A percentile compares a stretch with the other conserved stretches of the same genome.
phyloP scores from a whole-genome alignment of 208 protist species.

The Trypanosoma brucei region DNA sequence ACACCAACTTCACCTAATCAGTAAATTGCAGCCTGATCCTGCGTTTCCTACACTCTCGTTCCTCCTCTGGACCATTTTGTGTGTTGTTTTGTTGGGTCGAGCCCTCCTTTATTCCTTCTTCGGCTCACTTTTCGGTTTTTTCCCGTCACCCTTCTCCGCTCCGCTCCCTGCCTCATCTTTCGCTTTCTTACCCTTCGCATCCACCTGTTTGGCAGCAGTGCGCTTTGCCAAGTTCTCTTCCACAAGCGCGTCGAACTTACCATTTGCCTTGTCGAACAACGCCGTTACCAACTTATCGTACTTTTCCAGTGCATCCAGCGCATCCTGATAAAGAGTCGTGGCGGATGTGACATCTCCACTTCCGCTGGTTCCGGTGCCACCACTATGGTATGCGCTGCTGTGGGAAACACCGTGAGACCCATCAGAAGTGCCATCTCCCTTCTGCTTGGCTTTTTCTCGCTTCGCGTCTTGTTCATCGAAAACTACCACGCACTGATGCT shows the following conservation, averaged over 20 bases:
- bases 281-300: slow-evolving; percentile 84
- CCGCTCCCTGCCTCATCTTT: slow-evolving; percentile 19
- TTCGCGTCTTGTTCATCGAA: slow-evolving; percentile 77
- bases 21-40: too few relatives aligned
- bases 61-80: neutral
- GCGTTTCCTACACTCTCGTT: too few relatives aligned
- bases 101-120: neutral
- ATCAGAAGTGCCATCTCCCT: slow-evolving; percentile 25
- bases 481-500: slow-evolving; percentile 89
- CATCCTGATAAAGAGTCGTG: slow-evolving; percentile 76
- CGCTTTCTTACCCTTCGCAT: slow-evolving; percentile 21
- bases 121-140: neutral
- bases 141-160: slow-evolving; percentile 7
- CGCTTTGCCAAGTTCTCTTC: slow-evolving; percentile 75
- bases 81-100: neutral
- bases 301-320: slow-evolving; percentile 54
- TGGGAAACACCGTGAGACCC: neutral
- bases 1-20: too few relatives aligned
- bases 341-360: neutral
- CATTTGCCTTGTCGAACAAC: slow-evolving; percentile 82
- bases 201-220: slow-evolving; percentile 11
- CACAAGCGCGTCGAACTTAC: slow-evolving; percentile 82
- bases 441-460: slow-evolving; percentile 10
- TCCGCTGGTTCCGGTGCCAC: slow-evolving; percentile 13
- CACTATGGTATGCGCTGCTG: slow-evolving; percentile 33